These are phyloP conservation scores for Wickerhamomyces rabaulensis DNA, from an alignment of 805 yeast species.

Conservation along the genomic window DNA sequence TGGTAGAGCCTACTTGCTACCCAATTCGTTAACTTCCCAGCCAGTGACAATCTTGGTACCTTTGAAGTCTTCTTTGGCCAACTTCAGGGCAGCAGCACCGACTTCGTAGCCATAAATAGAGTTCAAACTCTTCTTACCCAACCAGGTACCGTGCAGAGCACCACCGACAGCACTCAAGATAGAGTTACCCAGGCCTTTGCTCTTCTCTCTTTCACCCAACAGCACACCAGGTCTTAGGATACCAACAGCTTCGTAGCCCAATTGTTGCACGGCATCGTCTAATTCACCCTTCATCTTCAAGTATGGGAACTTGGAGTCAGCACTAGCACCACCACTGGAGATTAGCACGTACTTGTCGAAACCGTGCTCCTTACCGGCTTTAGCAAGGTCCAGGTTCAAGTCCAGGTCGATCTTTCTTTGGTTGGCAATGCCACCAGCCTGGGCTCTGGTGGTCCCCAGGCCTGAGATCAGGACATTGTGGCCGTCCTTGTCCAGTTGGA, in stretches of 20 bases:
- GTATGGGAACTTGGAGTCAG: constrained; percentile 55
- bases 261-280: constrained; percentile 58
- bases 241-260: constrained; percentile 66
- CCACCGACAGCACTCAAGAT: constrained; percentile 25
- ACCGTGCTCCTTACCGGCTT: constrained; percentile 68
- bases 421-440: constrained; percentile 67
- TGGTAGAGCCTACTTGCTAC: neutral
- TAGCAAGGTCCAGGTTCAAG: constrained; percentile 60
- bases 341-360: constrained; percentile 63
- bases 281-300: constrained; percentile 66
- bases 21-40: constrained; percentile 19
- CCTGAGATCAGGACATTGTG: constrained; percentile 51
- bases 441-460: constrained; percentile 70
- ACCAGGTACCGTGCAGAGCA: constrained; percentile 27
- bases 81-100: constrained; percentile 47
- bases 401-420: constrained; percentile 74
- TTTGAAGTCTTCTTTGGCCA: constrained; percentile 19
- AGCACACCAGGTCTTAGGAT: constrained; percentile 76
- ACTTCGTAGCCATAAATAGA: constrained; percentile 67
- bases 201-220: constrained; percentile 52
- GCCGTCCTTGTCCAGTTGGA: constrained; percentile 17
- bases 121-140: constrained; percentile 23
- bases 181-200: constrained; percentile 34
- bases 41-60: constrained; percentile 28
- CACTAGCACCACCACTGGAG: constrained; percentile 60